A percentile compares a stretch with the other conserved stretches of the same genome.
These are phyloP conservation scores for Claviceps humidiphila DNA, from an alignment of 2,329 filamentous ascomycete genomes.

Conservation along the genomic window DNA sequence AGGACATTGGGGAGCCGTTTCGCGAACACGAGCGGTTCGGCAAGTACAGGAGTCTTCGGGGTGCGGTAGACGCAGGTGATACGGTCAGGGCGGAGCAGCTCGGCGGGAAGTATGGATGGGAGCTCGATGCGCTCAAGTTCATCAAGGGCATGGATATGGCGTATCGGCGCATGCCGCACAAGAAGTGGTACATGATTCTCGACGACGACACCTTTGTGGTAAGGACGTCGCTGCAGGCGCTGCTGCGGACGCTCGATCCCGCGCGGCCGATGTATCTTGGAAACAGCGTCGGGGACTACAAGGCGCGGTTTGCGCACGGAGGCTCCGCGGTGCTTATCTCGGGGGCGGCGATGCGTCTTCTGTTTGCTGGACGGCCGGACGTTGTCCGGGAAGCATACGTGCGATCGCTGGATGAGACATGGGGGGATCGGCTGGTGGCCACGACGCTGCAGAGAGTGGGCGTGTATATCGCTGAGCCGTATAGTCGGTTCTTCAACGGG, in stretches of 20 bases:
- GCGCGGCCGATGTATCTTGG: constrained; percentile 36
- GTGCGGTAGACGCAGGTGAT: constrained; percentile 24
- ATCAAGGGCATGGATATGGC: constrained; percentile 40
- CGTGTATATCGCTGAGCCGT: constrained; percentile 41
- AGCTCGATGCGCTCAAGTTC: constrained; percentile 40
- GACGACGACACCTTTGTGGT: constrained; percentile 46
- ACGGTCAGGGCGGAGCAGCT: constrained; percentile 23
- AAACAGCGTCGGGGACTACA: constrained; percentile 44
- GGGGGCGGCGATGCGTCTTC: constrained; percentile 31
- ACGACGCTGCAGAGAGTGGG: constrained; percentile 39
- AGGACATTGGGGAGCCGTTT: constrained; percentile 13
- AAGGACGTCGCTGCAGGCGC: constrained; percentile 30
- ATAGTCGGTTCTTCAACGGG: constrained; percentile 42
- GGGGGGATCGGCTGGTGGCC: constrained; percentile 41
- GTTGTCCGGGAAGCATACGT: constrained; percentile 31
- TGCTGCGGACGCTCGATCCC: constrained; percentile 37
- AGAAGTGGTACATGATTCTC: constrained; percentile 46
- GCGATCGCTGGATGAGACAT: constrained; percentile 36
- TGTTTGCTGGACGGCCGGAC: constrained; percentile 28
- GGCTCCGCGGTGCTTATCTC: constrained; percentile 42
- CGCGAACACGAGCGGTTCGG: constrained; percentile 21
- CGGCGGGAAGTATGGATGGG: constrained; percentile 30
- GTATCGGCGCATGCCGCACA: constrained; percentile 35
- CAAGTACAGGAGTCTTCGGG: constrained; percentile 27
- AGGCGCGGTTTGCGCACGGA: constrained; percentile 41